phyloP scores from a whole-genome alignment of 2,329 filamentous ascomycete genomes.

The Beauveria caledonica region DNA sequence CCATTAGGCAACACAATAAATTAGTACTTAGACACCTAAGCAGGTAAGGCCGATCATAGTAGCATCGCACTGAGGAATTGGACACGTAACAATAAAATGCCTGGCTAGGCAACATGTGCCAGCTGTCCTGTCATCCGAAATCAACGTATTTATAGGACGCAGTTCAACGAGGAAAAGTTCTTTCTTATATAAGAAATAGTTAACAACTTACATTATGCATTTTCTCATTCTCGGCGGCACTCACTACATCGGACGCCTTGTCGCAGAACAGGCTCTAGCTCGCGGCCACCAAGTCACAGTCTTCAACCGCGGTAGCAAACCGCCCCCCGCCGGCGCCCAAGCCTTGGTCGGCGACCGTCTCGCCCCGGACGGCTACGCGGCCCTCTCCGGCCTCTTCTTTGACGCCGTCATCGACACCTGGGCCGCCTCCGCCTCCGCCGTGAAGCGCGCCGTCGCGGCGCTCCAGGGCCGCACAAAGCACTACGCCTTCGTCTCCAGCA shows the following conservation, averaged over 20 bases:
- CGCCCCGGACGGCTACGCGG: constrained; percentile 1
- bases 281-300: constrained; percentile 12
- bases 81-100: not conserved
- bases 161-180: no score
- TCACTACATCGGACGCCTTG: constrained; percentile 13
- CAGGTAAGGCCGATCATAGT: not conserved
- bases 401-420: constrained; percentile 17
- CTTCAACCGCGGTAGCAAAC: constrained; percentile 14
- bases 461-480: constrained; percentile 13
- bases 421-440: constrained; percentile 12
- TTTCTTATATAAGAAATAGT: not conserved
- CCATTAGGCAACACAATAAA: not conserved
- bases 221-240: constrained; percentile 17
- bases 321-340: constrained; percentile 11
- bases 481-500: constrained; percentile 15
- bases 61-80: not conserved
- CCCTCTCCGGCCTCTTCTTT: constrained; percentile 11
- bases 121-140: not conserved
- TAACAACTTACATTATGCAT: constrained; percentile 9
- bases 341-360: constrained; percentile 15
- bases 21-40: not conserved
- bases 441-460: constrained; percentile 12
- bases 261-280: constrained; percentile 13
- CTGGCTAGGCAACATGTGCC: constrained; percentile 2
- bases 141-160: not conserved